Percentiles rank a stretch among this genome's conserved stretches.
These are phyloP conservation scores for Chlamydomonas eustigma DNA, from an alignment of 139 green algal genomes.

Conservation along the genomic window DNA sequence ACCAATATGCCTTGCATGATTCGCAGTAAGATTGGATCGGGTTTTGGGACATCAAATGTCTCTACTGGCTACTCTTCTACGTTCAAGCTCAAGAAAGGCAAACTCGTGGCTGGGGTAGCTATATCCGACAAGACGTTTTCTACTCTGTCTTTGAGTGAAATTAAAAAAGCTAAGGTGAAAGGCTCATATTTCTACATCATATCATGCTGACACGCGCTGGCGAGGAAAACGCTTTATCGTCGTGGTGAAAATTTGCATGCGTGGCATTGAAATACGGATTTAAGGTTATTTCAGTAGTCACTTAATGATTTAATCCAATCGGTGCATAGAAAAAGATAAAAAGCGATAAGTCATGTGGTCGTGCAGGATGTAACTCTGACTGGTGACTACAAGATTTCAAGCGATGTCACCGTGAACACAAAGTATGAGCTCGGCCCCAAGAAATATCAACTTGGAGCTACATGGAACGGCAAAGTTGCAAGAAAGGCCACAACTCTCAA, in stretches of 20 bases:
- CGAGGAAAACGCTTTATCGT: too few species aligned
- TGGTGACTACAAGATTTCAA: slow-evolving; percentile 18
- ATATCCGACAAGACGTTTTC: slow-evolving; percentile 5
- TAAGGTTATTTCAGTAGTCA: too few species aligned
- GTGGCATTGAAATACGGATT: not conserved
- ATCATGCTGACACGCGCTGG: too few species aligned
- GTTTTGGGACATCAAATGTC: slow-evolving; percentile 4
- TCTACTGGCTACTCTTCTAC: not conserved
- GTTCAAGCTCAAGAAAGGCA: slow-evolving; percentile 9
- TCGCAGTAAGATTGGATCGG: not conserved
- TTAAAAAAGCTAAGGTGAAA: slow-evolving; percentile 12
- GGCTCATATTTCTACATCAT: too few species aligned
- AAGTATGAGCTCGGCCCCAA: slow-evolving; percentile 34
- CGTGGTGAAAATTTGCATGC: not conserved
- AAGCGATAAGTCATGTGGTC: too few species aligned
- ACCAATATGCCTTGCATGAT: too few species aligned
- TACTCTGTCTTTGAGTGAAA: not conserved
- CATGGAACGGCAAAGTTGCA: slow-evolving; percentile 15
- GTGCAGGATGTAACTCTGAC: slow-evolving; percentile 20
- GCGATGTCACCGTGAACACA: slow-evolving; percentile 18
- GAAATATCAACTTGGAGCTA: slow-evolving; percentile 27
- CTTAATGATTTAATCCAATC: too few species aligned
- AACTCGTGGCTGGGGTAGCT: not conserved
- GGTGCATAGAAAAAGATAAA: too few species aligned
- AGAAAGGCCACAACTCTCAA: slow-evolving; percentile 22